These are phyloP conservation scores for Aspergillus sclerotiicarbonarius DNA, from an alignment of 495 filamentous ascomycete species.

Conservation along the genomic window DNA sequence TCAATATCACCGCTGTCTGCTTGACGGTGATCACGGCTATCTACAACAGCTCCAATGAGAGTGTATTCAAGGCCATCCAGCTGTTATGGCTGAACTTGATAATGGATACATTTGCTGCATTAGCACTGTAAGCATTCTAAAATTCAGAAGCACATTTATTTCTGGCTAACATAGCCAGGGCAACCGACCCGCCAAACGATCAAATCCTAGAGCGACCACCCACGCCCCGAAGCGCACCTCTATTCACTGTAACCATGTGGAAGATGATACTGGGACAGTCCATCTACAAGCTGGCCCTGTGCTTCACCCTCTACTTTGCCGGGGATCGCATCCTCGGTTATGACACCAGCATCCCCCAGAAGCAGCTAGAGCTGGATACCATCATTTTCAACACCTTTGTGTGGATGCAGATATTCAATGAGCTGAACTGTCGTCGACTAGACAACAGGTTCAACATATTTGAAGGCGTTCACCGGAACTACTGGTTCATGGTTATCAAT, in stretches of 20 bases:
- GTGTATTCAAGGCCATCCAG: slow-evolving; percentile 85
- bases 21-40: slow-evolving; percentile 83
- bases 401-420: slow-evolving; percentile 98
- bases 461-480: slow-evolving; percentile 73
- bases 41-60: slow-evolving; percentile 58
- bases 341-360: slow-evolving; percentile 40
- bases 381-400: slow-evolving; percentile 93
- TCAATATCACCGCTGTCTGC: slow-evolving; percentile 83
- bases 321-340: slow-evolving; percentile 57
- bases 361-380: slow-evolving; percentile 56
- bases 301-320: slow-evolving; percentile 76
- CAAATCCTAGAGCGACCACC: slow-evolving; percentile 80
- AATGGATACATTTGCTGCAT: slow-evolving; percentile 88
- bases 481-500: slow-evolving; percentile 80
- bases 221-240: slow-evolving; percentile 72
- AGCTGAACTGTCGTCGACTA: slow-evolving; percentile 87
- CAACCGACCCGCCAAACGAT: slow-evolving; percentile 78
- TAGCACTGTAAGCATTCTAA: slow-evolving; percentile 52
- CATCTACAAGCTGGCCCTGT: slow-evolving; percentile 75
- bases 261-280: slow-evolving; percentile 93
- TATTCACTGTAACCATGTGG: slow-evolving; percentile 88
- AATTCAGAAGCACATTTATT: no score
- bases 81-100: slow-evolving; percentile 91
- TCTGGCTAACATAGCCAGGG: slow-evolving; percentile 22
- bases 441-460: slow-evolving; percentile 94